Evolutionary conservation across 2,329 filamentous ascomycete species (phyloP), one percentile per base, ranked within the genome.

Genomic region (Fusarium tuaranense): DNA sequence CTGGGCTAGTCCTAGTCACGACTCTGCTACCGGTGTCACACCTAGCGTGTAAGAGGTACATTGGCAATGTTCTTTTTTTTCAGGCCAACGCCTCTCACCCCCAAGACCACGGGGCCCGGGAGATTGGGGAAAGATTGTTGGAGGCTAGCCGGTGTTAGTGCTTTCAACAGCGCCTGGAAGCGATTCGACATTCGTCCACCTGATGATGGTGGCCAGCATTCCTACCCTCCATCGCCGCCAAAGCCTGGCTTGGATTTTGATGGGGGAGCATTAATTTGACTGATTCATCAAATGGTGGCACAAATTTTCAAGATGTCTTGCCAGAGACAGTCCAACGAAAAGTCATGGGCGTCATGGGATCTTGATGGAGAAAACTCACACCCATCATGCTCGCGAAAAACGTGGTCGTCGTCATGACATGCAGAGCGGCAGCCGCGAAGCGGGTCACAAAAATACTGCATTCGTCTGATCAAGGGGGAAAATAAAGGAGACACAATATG

Each of bases 361-460:
- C 57, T 22, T 55, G 57, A 30, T 67, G 62, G 38, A 55, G 55
- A 20, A 59, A 73, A 64, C 30, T 61, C 64, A 64, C 60, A 38
- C 63, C 46, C 69, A 62, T 69, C 71, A 53, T 67, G 41, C 58
- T 72, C 66, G 22, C 38, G 18, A 60, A 70, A 70, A 72, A 74
- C 73, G 70, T 78, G 69, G 73, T 67, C 65, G 27, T 63, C 67
- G 70, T 76, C 75, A 76, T 78, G 76, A 72, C 72, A 66, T 78
- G 73, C 75, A 77, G 67, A 60, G 20, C 65, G 67, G 58, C 65
- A 60, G 67, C 69, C 65, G 55, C 46, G 51, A 63, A 69, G 63
- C 72, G 55, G 68, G 63, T 73, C 32, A 62, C 41, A 60, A 58
- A 71, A 71, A 55, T 25, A 68, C 46, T 46, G 73, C 59, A 61